Evolutionary conservation across 345 rosid genomes (phyloP).

Genomic region (Citrus cavaleriei): DNA sequence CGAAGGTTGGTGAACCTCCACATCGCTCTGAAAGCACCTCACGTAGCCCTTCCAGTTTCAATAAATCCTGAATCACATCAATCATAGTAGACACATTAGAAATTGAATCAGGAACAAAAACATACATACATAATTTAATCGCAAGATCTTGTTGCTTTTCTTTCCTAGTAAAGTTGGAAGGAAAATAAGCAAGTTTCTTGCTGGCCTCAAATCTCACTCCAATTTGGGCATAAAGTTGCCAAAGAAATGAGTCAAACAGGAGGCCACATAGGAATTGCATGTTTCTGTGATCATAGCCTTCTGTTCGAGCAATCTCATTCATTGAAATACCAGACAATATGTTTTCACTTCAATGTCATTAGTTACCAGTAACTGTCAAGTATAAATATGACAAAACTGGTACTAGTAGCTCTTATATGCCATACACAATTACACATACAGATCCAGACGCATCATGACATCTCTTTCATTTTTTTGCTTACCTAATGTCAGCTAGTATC

Average conservation of each 20-base stretch:
- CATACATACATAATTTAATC: background rate
- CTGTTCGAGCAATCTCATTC: background rate
- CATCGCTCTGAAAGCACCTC: conserved; percentile 64
- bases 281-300: background rate
- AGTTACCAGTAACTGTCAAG: background rate
- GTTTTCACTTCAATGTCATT: background rate
- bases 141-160: background rate
- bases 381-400: background rate
- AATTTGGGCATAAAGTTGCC: background rate
- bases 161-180: background rate
- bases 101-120: background rate
- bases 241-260: background rate
- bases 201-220: background rate
- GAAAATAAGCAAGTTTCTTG: background rate
- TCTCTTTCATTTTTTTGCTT: background rate
- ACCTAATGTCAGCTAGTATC: background rate
- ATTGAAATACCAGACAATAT: background rate
- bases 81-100: conserved; percentile 7
- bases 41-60: conserved; percentile 81
- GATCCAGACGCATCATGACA: background rate
- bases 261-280: background rate
- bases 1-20: conserved; percentile 70
- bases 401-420: background rate
- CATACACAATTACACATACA: background rate
- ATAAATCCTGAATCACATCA: conserved; percentile 50